These are phyloP conservation scores for Pseudogymnoascus sp. DNA, from an alignment of 2,329 filamentous ascomycete genomes.

Conservation along the genomic window DNA sequence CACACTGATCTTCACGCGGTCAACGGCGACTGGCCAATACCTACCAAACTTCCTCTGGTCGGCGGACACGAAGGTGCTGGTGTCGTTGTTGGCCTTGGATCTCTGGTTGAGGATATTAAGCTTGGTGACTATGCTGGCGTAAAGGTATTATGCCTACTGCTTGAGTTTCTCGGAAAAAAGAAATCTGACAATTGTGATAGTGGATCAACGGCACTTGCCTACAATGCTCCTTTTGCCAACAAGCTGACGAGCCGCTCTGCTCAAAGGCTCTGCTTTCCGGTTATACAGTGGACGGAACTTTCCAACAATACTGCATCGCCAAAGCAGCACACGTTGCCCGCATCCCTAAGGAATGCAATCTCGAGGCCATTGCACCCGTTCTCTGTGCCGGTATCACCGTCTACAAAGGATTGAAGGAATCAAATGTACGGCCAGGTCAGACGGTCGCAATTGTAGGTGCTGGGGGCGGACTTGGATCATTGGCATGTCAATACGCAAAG, in stretches of 20 bases:
- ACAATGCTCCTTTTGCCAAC: slow-evolving; percentile 73
- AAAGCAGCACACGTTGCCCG: slow-evolving; percentile 86
- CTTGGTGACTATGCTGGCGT: slow-evolving; percentile 81
- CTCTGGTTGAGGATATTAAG: slow-evolving; percentile 68
- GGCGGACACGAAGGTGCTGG: slow-evolving; percentile 77
- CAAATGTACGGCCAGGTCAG: slow-evolving; percentile 63
- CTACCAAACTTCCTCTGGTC: slow-evolving; percentile 75
- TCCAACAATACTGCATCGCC: slow-evolving; percentile 86
- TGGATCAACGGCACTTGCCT: slow-evolving; percentile 90
- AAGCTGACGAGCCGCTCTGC: slow-evolving; percentile 77
- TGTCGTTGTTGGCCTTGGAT: slow-evolving; percentile 70
- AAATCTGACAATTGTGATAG: slow-evolving; percentile 17
- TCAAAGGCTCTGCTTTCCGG: slow-evolving; percentile 66
- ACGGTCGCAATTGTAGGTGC: slow-evolving; percentile 79
- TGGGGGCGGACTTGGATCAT: slow-evolving; percentile 70
- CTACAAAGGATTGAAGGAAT: slow-evolving; percentile 88
- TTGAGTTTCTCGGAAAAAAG: not conserved
- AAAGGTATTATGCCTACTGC: slow-evolving; percentile 36
- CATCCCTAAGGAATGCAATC: slow-evolving; percentile 66
- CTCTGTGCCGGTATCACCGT: slow-evolving; percentile 82
- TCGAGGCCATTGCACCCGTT: slow-evolving; percentile 74
- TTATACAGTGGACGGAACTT: slow-evolving; percentile 86
- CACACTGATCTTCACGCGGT: slow-evolving; percentile 60
- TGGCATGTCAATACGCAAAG: slow-evolving; percentile 81
- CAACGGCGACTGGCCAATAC: slow-evolving; percentile 82